phyloP scores from a whole-genome alignment of 176 grass and related monocot species.

The Olyra latifolia region DNA sequence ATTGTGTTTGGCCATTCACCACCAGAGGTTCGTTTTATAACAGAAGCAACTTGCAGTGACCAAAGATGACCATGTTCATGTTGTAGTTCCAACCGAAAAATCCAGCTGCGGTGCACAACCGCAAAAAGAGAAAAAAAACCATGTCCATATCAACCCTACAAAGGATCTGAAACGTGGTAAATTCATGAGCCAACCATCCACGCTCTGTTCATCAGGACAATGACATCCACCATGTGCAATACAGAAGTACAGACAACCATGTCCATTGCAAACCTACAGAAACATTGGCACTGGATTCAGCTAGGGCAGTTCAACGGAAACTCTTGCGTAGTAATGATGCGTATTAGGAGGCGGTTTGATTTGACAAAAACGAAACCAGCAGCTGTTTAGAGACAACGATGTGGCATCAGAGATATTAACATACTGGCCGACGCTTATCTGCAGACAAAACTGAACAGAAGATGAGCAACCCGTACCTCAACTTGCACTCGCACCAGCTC shows the following conservation, averaged over 20 bases:
- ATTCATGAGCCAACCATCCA: background rate
- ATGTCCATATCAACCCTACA: background rate
- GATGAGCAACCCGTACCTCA: background rate
- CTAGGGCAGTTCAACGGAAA: background rate
- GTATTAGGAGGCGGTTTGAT: background rate
- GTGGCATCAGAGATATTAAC: conserved; percentile 12
- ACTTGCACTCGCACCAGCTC: conserved; percentile 7
- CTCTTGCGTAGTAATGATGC: background rate
- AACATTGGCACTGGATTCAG: background rate
- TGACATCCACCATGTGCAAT: background rate
- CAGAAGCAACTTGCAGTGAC: background rate
- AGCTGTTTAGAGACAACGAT: background rate
- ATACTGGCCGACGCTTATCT: background rate
- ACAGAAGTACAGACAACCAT: background rate
- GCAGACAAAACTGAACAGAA: background rate
- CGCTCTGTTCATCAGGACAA: background rate
- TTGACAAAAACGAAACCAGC: background rate
- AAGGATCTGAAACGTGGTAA: background rate
- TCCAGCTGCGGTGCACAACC: background rate
- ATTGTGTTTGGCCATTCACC: background rate
- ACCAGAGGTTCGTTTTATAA: background rate
- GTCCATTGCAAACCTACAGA: background rate
- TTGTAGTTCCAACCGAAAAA: background rate
- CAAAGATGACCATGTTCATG: background rate
- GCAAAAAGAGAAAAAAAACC: background rate